Base-by-base conservation (phyloP, 345 rosid species). In the Salix viminalis region DNA sequence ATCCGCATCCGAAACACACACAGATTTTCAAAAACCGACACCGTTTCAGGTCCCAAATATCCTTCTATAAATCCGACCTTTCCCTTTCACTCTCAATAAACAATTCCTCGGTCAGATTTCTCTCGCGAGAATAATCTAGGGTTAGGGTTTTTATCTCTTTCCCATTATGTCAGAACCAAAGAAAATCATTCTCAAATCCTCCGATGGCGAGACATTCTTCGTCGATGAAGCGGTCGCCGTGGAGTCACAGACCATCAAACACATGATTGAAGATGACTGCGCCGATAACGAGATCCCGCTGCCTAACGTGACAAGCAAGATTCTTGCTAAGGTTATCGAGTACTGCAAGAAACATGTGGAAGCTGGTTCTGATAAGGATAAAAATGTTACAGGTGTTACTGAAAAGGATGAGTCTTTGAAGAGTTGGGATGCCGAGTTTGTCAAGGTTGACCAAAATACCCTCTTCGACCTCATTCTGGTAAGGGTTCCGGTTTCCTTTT, bases 321-420 rank as follows among this genome's bases (percentile, higher is more conserved):
- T 92, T 89, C 87, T 94, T 19, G 83, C 94, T 3, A 89, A 84
- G 89, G 91, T 94, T 30, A 87, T 92, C 70, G 97, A 92, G 86
- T 94, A 94, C 79, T 87, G 91, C 86, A 88, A 82, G 83, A 92
- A 86, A 61, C 98, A 92, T 81, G 95, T 86, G 4, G 92, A 89
- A 28, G 82, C 84, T 54, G 72, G 73, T 15, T 34, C 80, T 14
- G 86, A 69, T 18, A 87, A 77, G 34, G 71, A 48, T 15, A 76
- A 12, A 74, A 42, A 69, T 30, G 75, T 75, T 30, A 73, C 84
- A 34, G 10, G 84, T 18, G 48, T 58, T 39, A 26, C 79, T 32
- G 79, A 69, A 3, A 23, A n/a, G 21, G 88, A 88, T 52, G 86
- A 84, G 0, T 85, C 82, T 5, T 76, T 88, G 69, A 84, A 84